A percentile compares a stretch with the other conserved stretches of the same genome.
Conservation (phyloP, 2,329 filamentous ascomycete genomes). For the Domatiomyces globalis region DNA sequence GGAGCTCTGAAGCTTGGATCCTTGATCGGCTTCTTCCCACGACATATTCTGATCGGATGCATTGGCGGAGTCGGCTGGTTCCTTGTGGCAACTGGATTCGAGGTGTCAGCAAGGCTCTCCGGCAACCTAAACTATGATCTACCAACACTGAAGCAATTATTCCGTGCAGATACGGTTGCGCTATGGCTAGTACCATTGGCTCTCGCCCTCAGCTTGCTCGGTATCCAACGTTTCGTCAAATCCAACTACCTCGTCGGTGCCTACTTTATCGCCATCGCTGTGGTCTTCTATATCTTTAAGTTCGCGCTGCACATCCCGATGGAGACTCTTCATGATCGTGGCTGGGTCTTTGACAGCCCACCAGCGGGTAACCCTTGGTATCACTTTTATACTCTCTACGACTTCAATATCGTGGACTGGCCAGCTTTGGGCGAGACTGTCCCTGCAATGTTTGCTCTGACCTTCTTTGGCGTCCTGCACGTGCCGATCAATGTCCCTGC, state of each 20-base stretch:
- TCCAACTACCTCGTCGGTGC: slow-evolving; percentile 75
- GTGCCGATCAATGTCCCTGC: slow-evolving; percentile 97
- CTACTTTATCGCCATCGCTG: slow-evolving; percentile 69
- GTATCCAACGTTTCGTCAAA: slow-evolving; percentile 59
- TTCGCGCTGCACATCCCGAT: slow-evolving; percentile 48
- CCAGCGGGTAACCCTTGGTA: slow-evolving; percentile 83
- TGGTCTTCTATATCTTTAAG: slow-evolving; percentile 39
- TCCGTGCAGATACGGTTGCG: slow-evolving; percentile 57
- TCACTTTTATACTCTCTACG: slow-evolving; percentile 92
- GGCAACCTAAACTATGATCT: slow-evolving; percentile 73
- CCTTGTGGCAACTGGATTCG: slow-evolving; percentile 75
- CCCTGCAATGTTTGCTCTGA: slow-evolving; percentile 90
- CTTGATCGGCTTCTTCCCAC: slow-evolving; percentile 89
- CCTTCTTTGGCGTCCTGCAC: slow-evolving; percentile 93
- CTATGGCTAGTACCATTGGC: slow-evolving; percentile 72
- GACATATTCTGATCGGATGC: slow-evolving; percentile 90
- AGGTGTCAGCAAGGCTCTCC: slow-evolving; percentile 79
- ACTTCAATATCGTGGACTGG: slow-evolving; percentile 72
- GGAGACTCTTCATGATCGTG: slow-evolving; percentile 51
- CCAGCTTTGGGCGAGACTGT: slow-evolving; percentile 67
- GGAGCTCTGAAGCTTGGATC: slow-evolving; percentile 77
- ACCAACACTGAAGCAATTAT: slow-evolving; percentile 59
- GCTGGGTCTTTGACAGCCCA: slow-evolving; percentile 87
- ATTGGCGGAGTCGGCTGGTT: slow-evolving; percentile 97
- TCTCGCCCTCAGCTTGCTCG: slow-evolving; percentile 62